phyloP scores from a whole-genome alignment of 768 basidiomycete species.

The Leccinellum luteum region DNA sequence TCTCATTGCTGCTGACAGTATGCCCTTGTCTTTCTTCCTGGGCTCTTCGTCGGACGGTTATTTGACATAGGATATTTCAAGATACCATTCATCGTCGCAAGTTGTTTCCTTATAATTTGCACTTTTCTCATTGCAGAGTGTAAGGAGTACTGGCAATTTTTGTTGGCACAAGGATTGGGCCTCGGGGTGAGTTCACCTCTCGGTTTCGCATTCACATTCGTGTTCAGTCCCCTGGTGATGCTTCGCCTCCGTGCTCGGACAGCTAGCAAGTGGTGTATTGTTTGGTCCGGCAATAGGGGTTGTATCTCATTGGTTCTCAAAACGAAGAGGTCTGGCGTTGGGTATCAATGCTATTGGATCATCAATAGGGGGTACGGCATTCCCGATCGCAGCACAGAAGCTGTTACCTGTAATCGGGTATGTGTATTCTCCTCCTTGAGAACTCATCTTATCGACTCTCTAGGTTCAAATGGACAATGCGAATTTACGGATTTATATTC shows the following conservation, averaged over 20 bases:
- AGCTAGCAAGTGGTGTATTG: slow-evolving; percentile 52
- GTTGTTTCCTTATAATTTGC: slow-evolving; percentile 47
- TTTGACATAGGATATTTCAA: slow-evolving; percentile 74
- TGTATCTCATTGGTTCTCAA: slow-evolving; percentile 74
- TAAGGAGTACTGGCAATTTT: slow-evolving; percentile 68
- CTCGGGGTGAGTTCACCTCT: slow-evolving; percentile 49
- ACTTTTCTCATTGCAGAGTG: slow-evolving; percentile 71
- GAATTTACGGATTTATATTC: slow-evolving; percentile 65
- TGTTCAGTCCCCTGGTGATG: not conserved
- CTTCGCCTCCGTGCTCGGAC: not conserved
- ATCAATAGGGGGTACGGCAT: slow-evolving; percentile 64
- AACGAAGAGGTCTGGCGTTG: slow-evolving; percentile 51
- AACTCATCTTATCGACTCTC: not conserved
- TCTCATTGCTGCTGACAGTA: slow-evolving; percentile 40
- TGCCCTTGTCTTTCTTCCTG: slow-evolving; percentile 60
- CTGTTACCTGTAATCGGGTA: slow-evolving; percentile 57
- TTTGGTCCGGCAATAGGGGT: slow-evolving; percentile 61
- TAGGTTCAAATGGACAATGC: slow-evolving; percentile 77
- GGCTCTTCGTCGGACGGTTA: slow-evolving; percentile 60
- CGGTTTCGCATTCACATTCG: not conserved
- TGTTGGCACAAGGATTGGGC: slow-evolving; percentile 68
- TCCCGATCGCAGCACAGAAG: slow-evolving; percentile 59
- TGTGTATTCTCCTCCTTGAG: not conserved
- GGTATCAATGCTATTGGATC: slow-evolving; percentile 69
- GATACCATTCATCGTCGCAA: slow-evolving; percentile 45